Evolutionary conservation across 2,329 filamentous ascomycete species (phyloP).

Genomic region (Hypocreales sp.): DNA sequence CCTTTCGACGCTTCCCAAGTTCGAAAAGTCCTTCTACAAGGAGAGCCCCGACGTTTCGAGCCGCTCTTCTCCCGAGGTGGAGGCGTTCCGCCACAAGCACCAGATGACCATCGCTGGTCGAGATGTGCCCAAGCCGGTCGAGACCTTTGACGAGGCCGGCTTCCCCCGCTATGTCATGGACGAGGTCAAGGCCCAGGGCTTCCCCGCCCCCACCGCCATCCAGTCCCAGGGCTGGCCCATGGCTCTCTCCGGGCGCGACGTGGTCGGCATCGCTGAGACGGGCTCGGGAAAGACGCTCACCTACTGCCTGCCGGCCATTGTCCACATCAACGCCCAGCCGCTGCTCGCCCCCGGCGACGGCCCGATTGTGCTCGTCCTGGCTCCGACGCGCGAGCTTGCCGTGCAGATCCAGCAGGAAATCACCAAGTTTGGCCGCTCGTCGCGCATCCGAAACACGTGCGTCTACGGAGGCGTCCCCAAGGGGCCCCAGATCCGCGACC

Average conservation of each 20-base stretch:
- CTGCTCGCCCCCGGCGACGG: constrained; percentile 89
- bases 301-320: constrained; percentile 94
- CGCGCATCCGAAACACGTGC: constrained; percentile 94
- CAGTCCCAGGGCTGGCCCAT: constrained; percentile 99
- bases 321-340: constrained; percentile 98
- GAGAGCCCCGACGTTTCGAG: constrained; percentile 66
- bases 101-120: constrained; percentile 69
- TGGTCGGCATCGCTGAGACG: constrained; percentile 97
- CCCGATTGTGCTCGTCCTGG: constrained; percentile 89
- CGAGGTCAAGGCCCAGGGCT: constrained; percentile 96
- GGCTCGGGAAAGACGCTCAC: constrained; percentile 98
- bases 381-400: constrained; percentile 91
- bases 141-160: constrained; percentile 93
- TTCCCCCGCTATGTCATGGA: constrained; percentile 97
- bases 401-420: constrained; percentile 99
- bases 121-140: constrained; percentile 82
- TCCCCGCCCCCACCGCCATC: constrained; percentile 84
- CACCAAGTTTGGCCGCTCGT: constrained; percentile 96
- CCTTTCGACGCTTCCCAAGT: constrained; percentile 67
- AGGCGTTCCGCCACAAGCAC: constrained; percentile 73
- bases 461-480: constrained; percentile 98
- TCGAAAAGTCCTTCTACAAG: constrained; percentile 99
- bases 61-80: constrained; percentile 66
- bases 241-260: constrained; percentile 94
- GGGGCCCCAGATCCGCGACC: constrained; percentile 89